Percentiles rank a stretch among this genome's conserved stretches.
Evolutionary conservation across 306 rosid genomes (phyloP).

Genomic region (Citrullus amarus): DNA sequence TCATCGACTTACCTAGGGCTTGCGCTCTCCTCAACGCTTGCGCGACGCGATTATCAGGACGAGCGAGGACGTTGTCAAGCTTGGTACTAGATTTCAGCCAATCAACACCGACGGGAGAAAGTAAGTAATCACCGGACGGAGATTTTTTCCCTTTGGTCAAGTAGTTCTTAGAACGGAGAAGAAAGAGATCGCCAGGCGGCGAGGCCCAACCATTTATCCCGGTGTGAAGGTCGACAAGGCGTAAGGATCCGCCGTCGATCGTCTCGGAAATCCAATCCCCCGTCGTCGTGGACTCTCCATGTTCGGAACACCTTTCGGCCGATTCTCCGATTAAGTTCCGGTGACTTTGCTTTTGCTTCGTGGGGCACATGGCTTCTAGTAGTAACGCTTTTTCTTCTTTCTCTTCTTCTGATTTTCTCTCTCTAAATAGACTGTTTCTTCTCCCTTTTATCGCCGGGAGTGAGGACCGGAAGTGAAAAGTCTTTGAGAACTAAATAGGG

Average conservation of each 20-base stretch:
- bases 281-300: constrained; percentile 19
- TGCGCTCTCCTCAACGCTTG: constrained; percentile 46
- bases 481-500: neutral
- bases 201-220: constrained; percentile 93
- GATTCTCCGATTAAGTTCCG: constrained; percentile 27
- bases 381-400: neutral
- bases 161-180: constrained; percentile 50
- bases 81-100: constrained; percentile 69
- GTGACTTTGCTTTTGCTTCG: constrained; percentile 13
- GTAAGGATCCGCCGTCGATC: constrained; percentile 57
- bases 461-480: neutral
- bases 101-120: constrained; percentile 66
- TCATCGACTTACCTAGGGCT: constrained; percentile 34
- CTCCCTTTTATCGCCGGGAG: neutral
- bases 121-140: constrained; percentile 66
- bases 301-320: constrained; percentile 12
- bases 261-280: constrained; percentile 48
- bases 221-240: constrained; percentile 47
- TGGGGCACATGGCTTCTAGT: constrained; percentile 32
- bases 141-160: constrained; percentile 38
- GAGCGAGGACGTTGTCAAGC: constrained; percentile 72
- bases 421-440: neutral
- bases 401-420: neutral
- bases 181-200: constrained; percentile 74
- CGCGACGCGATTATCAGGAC: constrained; percentile 58